These are phyloP conservation scores for Rostrohypoxylon terebratum DNA, from an alignment of 495 filamentous ascomycete species.

Conservation along the genomic window DNA sequence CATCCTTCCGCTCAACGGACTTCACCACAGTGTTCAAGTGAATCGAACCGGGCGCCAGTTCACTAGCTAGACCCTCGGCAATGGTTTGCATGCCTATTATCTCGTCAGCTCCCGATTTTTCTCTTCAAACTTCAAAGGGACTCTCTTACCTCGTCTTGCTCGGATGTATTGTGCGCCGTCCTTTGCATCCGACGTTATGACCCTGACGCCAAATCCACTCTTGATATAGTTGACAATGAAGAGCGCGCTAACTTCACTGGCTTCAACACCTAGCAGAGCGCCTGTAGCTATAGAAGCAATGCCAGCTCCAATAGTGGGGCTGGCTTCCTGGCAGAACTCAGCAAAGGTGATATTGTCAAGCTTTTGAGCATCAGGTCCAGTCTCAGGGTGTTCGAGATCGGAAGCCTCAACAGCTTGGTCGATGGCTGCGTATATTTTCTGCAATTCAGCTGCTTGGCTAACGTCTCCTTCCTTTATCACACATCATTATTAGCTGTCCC, in stretches of 20 bases:
- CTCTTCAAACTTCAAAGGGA: too few relatives aligned
- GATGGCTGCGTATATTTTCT: conserved; percentile 23
- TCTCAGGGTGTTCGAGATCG: conserved; percentile 38
- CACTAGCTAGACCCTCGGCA: conserved; percentile 41
- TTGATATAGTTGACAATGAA: conserved; percentile 65
- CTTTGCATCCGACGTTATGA: conserved; percentile 57
- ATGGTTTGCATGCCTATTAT: conserved; percentile 52
- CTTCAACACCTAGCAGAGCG: conserved; percentile 58
- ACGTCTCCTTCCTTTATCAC: conserved; percentile 1
- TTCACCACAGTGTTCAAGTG: conserved; percentile 45
- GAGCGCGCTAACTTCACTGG: conserved; percentile 55
- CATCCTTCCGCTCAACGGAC: conserved; percentile 12
- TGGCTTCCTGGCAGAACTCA: conserved; percentile 33
- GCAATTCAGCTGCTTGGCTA: conserved; percentile 2
- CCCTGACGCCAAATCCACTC: conserved; percentile 55
- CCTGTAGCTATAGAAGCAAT: conserved; percentile 51
- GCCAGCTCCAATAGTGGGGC: conserved; percentile 26
- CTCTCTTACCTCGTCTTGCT: conserved; percentile 24
- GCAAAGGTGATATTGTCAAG: conserved; percentile 48
- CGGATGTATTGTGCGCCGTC: conserved; percentile 61
- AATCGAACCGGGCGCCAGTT: conserved; percentile 39
- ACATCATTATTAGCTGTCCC: background rate
- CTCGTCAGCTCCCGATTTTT: too few relatives aligned
- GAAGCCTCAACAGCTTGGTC: conserved; percentile 33
- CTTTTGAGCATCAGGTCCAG: conserved; percentile 42